A percentile compares a stretch with the other conserved stretches of the same genome.
Evolutionary conservation across 768 basidiomycete genomes (phyloP).

Genomic region (Leucocoprinus leucothites): DNA sequence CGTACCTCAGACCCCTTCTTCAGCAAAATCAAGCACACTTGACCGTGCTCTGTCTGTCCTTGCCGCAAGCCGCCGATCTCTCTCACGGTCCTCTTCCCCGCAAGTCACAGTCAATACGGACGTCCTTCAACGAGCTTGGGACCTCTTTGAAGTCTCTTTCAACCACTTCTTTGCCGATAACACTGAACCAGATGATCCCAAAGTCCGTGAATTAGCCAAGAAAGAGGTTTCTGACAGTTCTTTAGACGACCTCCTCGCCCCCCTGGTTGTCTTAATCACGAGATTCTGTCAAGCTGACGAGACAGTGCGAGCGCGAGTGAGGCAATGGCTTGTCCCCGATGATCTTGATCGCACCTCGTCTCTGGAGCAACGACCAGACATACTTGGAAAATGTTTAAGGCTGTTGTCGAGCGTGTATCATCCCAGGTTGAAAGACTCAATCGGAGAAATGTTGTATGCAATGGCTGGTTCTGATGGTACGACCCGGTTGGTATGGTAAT

Average conservation of each 20-base stretch:
- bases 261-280: conserved; percentile 72
- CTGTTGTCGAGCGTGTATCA: conserved; percentile 76
- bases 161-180: conserved; percentile 65
- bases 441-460: conserved; percentile 86
- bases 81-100: conserved; percentile 48
- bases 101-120: conserved; percentile 34
- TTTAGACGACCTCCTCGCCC: conserved; percentile 77
- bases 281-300: conserved; percentile 68
- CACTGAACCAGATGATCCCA: conserved; percentile 59
- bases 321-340: conserved; percentile 70
- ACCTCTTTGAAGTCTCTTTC: conserved; percentile 61
- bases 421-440: conserved; percentile 63
- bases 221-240: conserved; percentile 48
- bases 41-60: conserved; percentile 59
- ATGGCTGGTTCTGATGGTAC: conserved; percentile 73
- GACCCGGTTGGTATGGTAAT: conserved; percentile 10
- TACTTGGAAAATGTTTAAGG: conserved; percentile 78
- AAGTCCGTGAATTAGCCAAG: conserved; percentile 51
- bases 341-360: conserved; percentile 77
- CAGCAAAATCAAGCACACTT: conserved; percentile 42
- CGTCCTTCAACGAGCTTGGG: conserved; percentile 60
- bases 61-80: conserved; percentile 46
- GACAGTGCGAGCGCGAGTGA: conserved; percentile 48
- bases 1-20: conserved; percentile 25
- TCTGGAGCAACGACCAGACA: conserved; percentile 68